These are phyloP conservation scores for Euryodendron excelsum DNA, from an alignment of 148 eudicot species.

Conservation along the genomic window DNA sequence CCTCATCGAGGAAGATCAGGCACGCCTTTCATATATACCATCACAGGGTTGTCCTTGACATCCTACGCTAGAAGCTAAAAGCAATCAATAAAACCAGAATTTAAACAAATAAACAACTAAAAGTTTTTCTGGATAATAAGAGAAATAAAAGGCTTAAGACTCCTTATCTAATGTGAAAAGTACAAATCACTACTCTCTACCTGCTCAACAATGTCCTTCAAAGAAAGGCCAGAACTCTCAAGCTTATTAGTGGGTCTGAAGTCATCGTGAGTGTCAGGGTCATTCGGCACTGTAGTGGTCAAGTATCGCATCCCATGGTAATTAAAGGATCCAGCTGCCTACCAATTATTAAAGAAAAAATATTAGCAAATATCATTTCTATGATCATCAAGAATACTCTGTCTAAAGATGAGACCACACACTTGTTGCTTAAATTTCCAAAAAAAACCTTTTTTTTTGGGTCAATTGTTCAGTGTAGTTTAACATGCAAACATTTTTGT, in stretches of 20 bases:
- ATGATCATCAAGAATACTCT: not conserved
- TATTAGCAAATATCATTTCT: constrained; percentile 1
- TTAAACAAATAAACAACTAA: not conserved
- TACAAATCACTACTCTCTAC: constrained; percentile 24
- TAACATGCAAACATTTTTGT: not conserved
- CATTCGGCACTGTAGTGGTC: constrained; percentile 64
- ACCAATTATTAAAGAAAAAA: constrained; percentile 7
- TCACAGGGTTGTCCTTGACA: constrained; percentile 82
- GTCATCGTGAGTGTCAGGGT: constrained; percentile 92
- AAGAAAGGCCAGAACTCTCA: constrained; percentile 49
- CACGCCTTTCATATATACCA: constrained; percentile 93
- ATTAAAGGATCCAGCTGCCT: constrained; percentile 55
- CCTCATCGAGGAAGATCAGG: constrained; percentile 92
- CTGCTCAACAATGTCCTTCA: constrained; percentile 82
- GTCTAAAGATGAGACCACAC: not conserved
- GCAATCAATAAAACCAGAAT: constrained; percentile 9
- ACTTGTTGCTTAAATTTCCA: not conserved
- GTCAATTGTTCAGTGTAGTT: not conserved
- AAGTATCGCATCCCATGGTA: constrained; percentile 50
- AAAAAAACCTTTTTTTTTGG: not conserved
- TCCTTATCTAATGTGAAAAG: not conserved
- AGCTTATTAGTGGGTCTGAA: constrained; percentile 74
- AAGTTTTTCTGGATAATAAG: not conserved
- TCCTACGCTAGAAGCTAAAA: constrained; percentile 48
- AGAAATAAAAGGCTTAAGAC: not conserved